A percentile compares a stretch with the other conserved stretches of the same genome.
phyloP scores from a whole-genome alignment of 2,329 filamentous ascomycete species.

The Purpureocillium takamizusanense region DNA sequence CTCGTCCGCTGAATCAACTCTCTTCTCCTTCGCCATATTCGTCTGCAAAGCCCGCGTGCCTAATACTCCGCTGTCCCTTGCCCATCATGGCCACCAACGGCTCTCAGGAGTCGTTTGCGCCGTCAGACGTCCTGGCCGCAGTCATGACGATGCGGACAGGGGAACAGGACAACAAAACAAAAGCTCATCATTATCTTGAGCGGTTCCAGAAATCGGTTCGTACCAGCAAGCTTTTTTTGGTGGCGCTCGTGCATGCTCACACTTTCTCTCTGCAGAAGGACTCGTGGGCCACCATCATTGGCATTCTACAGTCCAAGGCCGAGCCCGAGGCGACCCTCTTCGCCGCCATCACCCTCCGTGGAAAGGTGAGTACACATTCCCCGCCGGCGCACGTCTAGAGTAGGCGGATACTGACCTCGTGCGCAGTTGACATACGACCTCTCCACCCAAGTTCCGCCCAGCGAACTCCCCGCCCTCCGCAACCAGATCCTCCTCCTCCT shows the following conservation, averaged over 20 bases:
- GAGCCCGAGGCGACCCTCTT: constrained; percentile 86
- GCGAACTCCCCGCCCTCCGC: constrained; percentile 67
- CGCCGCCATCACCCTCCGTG: constrained; percentile 91
- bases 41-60: background rate
- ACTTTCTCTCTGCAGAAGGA: constrained; percentile 52
- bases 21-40: background rate
- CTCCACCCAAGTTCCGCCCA: constrained; percentile 68
- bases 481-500: constrained; percentile 77
- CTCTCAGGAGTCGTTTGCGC: constrained; percentile 64
- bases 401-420: background rate
- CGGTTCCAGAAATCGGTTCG: constrained; percentile 94
- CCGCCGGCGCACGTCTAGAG: too few species aligned
- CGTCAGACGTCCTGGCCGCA: constrained; percentile 68
- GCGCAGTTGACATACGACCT: constrained; percentile 93
- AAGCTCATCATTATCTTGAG: constrained; percentile 85
- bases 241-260: background rate
- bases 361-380: constrained; percentile 58
- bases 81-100: constrained; percentile 56
- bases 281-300: constrained; percentile 84
- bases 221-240: background rate
- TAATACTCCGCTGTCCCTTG: constrained; percentile 7
- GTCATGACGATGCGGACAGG: constrained; percentile 87
- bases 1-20: constrained; percentile 1
- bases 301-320: constrained; percentile 73
- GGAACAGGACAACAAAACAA: constrained; percentile 73